phyloP scores from a whole-genome alignment of 768 basidiomycete species.

The Lentinula guzmanii region DNA sequence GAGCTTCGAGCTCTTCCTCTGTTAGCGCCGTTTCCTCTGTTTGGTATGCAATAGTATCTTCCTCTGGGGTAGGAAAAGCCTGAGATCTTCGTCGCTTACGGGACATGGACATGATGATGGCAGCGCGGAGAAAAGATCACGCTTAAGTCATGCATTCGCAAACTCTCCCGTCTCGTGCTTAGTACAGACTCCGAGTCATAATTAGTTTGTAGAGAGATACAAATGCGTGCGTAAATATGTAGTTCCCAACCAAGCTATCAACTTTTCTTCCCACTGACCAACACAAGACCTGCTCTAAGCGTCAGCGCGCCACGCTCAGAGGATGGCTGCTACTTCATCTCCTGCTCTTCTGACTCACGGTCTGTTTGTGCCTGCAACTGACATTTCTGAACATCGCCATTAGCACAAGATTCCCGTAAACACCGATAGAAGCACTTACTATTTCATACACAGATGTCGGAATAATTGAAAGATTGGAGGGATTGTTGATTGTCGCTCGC shows the following conservation, averaged over 20 bases:
- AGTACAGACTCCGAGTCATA: too few species aligned
- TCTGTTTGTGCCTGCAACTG: neutral
- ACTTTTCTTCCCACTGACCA: too few species aligned
- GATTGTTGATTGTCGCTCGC: neutral
- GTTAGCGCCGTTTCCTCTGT: neutral
- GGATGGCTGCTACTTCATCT: neutral
- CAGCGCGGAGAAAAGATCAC: neutral
- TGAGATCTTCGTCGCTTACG: constrained; percentile 2
- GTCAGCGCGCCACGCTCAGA: neutral
- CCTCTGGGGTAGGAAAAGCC: neutral
- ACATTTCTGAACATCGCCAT: neutral
- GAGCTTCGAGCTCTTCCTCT: constrained; percentile 18
- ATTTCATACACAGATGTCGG: neutral
- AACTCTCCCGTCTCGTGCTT: too few species aligned
- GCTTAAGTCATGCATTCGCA: neutral
- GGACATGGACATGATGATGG: neutral
- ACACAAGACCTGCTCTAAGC: too few species aligned
- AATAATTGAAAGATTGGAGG: neutral
- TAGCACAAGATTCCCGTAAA: neutral
- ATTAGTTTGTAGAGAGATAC: too few species aligned
- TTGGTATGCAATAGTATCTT: neutral
- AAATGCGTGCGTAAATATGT: too few species aligned
- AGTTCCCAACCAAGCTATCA: too few species aligned
- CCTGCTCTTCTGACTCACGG: neutral
- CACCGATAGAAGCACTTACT: neutral